Conservation (phyloP, 306 rosid species). For the Casuarina equisetifolia region DNA sequence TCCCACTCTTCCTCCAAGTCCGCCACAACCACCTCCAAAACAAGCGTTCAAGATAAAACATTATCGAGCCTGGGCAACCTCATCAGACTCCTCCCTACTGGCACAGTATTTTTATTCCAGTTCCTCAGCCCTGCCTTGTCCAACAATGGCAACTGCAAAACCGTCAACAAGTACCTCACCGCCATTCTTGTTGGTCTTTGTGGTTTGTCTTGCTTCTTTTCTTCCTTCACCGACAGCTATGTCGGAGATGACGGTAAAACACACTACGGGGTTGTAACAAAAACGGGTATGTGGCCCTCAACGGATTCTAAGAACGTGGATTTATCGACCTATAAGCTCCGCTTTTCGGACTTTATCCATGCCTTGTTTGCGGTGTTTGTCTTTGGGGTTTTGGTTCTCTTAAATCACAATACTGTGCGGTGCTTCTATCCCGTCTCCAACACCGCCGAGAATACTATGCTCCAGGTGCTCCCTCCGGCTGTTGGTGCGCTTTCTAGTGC, state of each 20-base stretch:
- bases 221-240: slow-evolving; percentile 86
- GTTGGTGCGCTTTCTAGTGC: slow-evolving; percentile 57
- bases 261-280: slow-evolving; percentile 60
- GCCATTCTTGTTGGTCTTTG: slow-evolving; percentile 38
- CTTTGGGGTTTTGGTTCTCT: slow-evolving; percentile 47
- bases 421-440: slow-evolving; percentile 63
- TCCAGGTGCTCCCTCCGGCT: slow-evolving; percentile 59
- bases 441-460: slow-evolving; percentile 35
- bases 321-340: slow-evolving; percentile 48
- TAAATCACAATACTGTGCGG: slow-evolving; percentile 51
- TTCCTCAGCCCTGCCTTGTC: slow-evolving; percentile 67
- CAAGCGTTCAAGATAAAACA: slow-evolving; percentile 11
- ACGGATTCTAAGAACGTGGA: slow-evolving; percentile 36
- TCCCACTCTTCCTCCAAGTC: slow-evolving; percentile 16
- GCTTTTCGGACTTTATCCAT: slow-evolving; percentile 70
- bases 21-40: background rate
- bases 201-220: slow-evolving; percentile 59
- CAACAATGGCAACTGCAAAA: slow-evolving; percentile 65
- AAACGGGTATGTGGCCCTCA: slow-evolving; percentile 68
- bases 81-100: slow-evolving; percentile 76
- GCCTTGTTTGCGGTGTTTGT: slow-evolving; percentile 51
- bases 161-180: slow-evolving; percentile 50
- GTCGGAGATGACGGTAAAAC: slow-evolving; percentile 48
- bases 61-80: slow-evolving; percentile 63
- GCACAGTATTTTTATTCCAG: slow-evolving; percentile 70